Evolutionary conservation across 768 basidiomycete genomes (phyloP).

Genomic region (Leccinum broughii): DNA sequence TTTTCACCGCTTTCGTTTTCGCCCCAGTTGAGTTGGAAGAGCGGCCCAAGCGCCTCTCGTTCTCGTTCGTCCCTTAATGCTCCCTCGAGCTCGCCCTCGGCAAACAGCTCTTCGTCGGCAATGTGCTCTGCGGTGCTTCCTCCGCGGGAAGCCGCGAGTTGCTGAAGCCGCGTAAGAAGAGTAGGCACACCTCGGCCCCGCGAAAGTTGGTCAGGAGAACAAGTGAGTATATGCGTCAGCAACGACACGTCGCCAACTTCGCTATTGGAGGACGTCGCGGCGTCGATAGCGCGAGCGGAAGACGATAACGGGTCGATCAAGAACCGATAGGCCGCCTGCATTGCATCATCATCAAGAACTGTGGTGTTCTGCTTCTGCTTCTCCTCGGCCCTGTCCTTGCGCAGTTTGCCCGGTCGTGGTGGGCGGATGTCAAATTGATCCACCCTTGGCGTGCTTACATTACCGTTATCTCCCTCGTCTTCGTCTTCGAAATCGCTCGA

Average conservation of each 20-base stretch:
- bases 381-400: conserved; percentile 22
- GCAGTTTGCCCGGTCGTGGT: conserved; percentile 30
- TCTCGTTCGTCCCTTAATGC: conserved; percentile 57
- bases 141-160: conserved; percentile 58
- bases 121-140: conserved; percentile 52
- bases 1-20: conserved; percentile 30
- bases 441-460: conserved; percentile 3
- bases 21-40: conserved; percentile 41
- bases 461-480: conserved; percentile 27
- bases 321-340: conserved; percentile 53
- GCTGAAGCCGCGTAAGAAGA: conserved; percentile 64
- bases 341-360: conserved; percentile 25
- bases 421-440: not conserved
- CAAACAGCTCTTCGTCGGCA: conserved; percentile 71
- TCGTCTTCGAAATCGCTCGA: conserved; percentile 33
- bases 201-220: conserved; percentile 32
- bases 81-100: conserved; percentile 64
- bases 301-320: conserved; percentile 58
- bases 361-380: not conserved
- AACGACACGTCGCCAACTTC: conserved; percentile 32
- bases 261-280: conserved; percentile 11
- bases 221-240: conserved; percentile 57
- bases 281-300: conserved; percentile 21
- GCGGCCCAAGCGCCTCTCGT: conserved; percentile 40
- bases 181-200: conserved; percentile 24